Evolutionary conservation across 164 flowering plant species (phyloP).

Genomic region (Litsea cubeba): DNA sequence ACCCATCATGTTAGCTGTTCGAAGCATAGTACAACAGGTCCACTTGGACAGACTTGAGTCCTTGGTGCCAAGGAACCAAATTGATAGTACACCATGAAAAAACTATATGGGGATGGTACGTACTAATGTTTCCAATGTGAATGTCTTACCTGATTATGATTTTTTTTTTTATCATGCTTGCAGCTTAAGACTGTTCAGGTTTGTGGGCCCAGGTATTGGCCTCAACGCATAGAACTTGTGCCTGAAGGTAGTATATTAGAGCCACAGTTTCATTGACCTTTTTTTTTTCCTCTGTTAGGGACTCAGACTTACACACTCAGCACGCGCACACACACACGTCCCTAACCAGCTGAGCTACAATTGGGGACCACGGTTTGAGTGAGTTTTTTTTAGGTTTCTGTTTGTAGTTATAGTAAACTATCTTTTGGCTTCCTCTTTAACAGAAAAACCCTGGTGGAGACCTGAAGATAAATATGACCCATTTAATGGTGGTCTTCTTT

Average conservation of each 20-base stretch:
- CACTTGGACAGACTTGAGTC: too few species aligned
- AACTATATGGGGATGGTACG: too few species aligned
- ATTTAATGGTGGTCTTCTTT: conserved; percentile 77
- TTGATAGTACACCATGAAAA: too few species aligned
- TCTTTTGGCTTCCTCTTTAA: background rate
- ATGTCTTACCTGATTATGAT: background rate
- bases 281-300: too few species aligned
- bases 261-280: too few species aligned
- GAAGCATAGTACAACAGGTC: too few species aligned
- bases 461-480: conserved; percentile 66
- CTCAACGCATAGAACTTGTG: conserved; percentile 69
- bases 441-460: conserved; percentile 89
- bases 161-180: conserved; percentile 16
- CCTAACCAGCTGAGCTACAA: too few species aligned
- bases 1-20: too few species aligned
- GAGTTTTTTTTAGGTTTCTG: background rate
- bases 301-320: background rate
- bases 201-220: conserved; percentile 97
- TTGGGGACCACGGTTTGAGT: too few species aligned
- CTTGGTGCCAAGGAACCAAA: too few species aligned
- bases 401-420: background rate
- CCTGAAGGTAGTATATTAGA: conserved; percentile 57
- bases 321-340: background rate
- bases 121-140: too few species aligned
- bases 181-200: conserved; percentile 81